phyloP scores from a whole-genome alignment of 495 filamentous ascomycete genomes.

The Bacidia gigantensis region DNA sequence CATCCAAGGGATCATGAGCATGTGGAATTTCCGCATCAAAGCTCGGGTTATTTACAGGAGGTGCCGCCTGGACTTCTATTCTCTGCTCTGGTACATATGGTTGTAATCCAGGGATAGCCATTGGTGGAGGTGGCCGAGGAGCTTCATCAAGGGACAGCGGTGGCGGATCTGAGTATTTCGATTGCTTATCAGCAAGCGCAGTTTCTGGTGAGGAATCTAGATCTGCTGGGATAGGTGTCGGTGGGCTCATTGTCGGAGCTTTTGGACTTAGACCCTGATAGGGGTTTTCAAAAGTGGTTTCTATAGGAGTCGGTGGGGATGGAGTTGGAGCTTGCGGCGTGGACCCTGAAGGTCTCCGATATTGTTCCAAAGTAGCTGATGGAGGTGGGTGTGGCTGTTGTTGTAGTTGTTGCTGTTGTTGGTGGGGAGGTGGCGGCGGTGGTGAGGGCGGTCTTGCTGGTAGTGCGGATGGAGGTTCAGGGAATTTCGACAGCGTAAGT shows the following conservation, averaged over 20 bases:
- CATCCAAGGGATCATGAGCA: slow-evolving; percentile 12
- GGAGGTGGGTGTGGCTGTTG: slow-evolving; percentile 11
- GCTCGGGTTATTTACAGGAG: neutral
- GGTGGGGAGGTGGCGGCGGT: too few species aligned
- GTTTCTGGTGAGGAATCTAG: slow-evolving; percentile 16
- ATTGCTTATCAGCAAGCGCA: slow-evolving; percentile 9
- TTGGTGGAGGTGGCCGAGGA: neutral
- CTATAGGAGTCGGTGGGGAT: slow-evolving; percentile 19
- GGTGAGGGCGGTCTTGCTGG: neutral
- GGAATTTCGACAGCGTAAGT: neutral
- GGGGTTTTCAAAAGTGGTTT: slow-evolving; percentile 11
- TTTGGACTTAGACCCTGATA: slow-evolving; percentile 13
- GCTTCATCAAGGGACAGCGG: neutral
- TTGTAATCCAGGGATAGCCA: slow-evolving; percentile 1
- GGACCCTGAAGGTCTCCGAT: slow-evolving; percentile 1
- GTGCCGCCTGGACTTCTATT: slow-evolving; percentile 1
- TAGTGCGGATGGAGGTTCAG: neutral
- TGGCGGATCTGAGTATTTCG: neutral
- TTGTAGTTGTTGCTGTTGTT: too few species aligned
- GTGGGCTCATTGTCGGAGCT: slow-evolving; percentile 15
- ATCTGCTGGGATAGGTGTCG: slow-evolving; percentile 7
- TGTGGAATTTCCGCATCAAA: slow-evolving; percentile 9
- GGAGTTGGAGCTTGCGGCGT: slow-evolving; percentile 18
- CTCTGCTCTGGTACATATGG: neutral
- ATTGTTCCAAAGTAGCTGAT: slow-evolving; percentile 1